A percentile compares a stretch with the other conserved stretches of the same genome.
Evolutionary conservation across 495 filamentous ascomycete genomes (phyloP).

Genomic region (Podospora didyma): DNA sequence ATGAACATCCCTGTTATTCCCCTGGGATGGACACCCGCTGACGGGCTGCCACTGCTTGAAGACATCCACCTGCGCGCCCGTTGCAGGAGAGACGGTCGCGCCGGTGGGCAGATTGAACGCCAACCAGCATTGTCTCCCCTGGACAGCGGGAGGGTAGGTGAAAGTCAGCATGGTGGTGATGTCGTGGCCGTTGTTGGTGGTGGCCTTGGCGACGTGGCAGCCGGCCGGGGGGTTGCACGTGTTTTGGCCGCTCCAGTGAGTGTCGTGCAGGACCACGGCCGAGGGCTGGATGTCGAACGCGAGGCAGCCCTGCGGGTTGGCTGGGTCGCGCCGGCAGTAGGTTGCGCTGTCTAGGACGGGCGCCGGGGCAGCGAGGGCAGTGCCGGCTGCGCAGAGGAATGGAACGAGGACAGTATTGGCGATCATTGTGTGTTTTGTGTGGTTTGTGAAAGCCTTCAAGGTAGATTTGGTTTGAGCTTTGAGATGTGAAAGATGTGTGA

Average conservation of each 20-base stretch:
- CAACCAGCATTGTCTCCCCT: constrained; percentile 11
- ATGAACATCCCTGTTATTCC: constrained; percentile 10
- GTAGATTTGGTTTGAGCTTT: too few species aligned
- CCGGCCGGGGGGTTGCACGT: background rate
- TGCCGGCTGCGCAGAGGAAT: background rate
- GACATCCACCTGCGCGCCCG: constrained; percentile 9
- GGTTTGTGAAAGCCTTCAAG: too few species aligned
- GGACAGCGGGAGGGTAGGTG: constrained; percentile 6
- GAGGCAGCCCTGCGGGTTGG: background rate
- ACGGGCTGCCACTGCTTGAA: constrained; percentile 9
- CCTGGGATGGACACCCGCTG: background rate
- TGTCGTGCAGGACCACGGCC: constrained; percentile 8
- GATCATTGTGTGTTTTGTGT: background rate
- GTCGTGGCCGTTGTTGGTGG: constrained; percentile 1
- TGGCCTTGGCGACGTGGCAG: background rate
- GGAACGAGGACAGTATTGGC: constrained; percentile 1
- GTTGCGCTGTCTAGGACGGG: background rate
- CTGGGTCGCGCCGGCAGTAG: background rate
- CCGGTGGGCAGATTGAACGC: constrained; percentile 6
- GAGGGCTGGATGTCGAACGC: constrained; percentile 7
- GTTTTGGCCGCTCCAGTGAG: constrained; percentile 8
- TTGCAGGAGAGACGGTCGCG: background rate
- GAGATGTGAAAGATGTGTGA: too few species aligned
- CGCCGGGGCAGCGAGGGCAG: background rate
- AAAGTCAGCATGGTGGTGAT: constrained; percentile 15